These are phyloP conservation scores for Crithidia expoeki DNA, from an alignment of 208 protist genomes.

Conservation along the genomic window DNA sequence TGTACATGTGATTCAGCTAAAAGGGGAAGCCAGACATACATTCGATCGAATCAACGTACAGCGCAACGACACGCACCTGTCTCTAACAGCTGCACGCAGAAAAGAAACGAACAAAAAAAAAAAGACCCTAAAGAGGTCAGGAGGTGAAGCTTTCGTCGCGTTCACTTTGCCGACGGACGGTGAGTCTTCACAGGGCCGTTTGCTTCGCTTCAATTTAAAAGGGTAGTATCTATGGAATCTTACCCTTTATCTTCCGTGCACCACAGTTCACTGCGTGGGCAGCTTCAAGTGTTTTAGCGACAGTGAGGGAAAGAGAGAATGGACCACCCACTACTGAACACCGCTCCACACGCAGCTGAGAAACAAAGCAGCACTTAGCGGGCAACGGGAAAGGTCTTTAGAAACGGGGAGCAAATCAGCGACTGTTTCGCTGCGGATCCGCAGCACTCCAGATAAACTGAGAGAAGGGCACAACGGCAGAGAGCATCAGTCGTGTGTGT, in stretches of 20 bases:
- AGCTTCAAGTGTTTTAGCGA: too few species aligned
- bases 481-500: not conserved
- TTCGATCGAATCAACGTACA: too few species aligned
- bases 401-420: not conserved
- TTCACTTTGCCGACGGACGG: not conserved
- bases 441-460: not conserved
- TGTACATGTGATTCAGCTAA: not conserved
- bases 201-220: not conserved
- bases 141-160: not conserved
- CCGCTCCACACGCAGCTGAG: too few species aligned
- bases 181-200: not conserved
- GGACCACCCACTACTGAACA: too few species aligned
- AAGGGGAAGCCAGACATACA: not conserved
- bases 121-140: constrained; percentile 3
- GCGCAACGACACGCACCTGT: too few species aligned
- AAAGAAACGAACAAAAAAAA: constrained; percentile 4
- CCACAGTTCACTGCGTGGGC: too few species aligned
- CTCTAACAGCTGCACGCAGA: too few species aligned
- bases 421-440: not conserved
- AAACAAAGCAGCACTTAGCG: too few species aligned
- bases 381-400: too few species aligned
- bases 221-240: too few species aligned
- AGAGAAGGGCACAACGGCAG: not conserved
- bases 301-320: too few species aligned
- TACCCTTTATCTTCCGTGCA: too few species aligned